A percentile compares a stretch with the other conserved stretches of the same genome.
Conservation (phyloP, 108 stramenopile genomes). For the Cyclotella sp. region DNA sequence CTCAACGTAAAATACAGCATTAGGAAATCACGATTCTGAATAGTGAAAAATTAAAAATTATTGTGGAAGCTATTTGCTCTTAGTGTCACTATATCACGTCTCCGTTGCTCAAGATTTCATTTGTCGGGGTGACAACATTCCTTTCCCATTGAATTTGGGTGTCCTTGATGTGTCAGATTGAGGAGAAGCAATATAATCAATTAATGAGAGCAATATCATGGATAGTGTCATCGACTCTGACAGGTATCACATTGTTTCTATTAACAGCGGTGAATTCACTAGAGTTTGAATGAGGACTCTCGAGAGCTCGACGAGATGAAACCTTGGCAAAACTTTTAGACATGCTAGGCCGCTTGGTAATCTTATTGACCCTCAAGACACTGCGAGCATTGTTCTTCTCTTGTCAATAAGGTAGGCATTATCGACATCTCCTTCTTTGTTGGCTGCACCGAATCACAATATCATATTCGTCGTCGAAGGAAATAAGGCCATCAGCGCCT, state of each 20-base stretch:
- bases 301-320: constrained; percentile 33
- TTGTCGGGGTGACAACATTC: constrained; percentile 17
- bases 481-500: constrained; percentile 42
- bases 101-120: neutral
- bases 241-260: neutral
- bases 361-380: neutral
- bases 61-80: no score
- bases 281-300: constrained; percentile 18
- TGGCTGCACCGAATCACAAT: constrained; percentile 67
- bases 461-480: constrained; percentile 63
- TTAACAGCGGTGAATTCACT: constrained; percentile 22
- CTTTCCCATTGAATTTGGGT: constrained; percentile 21
- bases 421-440: constrained; percentile 35
- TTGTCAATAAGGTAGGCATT: constrained; percentile 16
- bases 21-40: no score
- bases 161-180: constrained; percentile 10
- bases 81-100: no score
- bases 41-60: no score
- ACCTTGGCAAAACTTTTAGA: constrained; percentile 37
- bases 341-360: constrained; percentile 10
- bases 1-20: no score
- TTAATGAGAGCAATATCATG: no score
- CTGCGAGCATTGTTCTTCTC: constrained; percentile 12
- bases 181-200: constrained; percentile 3
- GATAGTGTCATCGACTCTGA: constrained; percentile 4